Evolutionary conservation across 192 early-diverging fungal genomes (phyloP).

Genomic region (Coemansia sp.): DNA sequence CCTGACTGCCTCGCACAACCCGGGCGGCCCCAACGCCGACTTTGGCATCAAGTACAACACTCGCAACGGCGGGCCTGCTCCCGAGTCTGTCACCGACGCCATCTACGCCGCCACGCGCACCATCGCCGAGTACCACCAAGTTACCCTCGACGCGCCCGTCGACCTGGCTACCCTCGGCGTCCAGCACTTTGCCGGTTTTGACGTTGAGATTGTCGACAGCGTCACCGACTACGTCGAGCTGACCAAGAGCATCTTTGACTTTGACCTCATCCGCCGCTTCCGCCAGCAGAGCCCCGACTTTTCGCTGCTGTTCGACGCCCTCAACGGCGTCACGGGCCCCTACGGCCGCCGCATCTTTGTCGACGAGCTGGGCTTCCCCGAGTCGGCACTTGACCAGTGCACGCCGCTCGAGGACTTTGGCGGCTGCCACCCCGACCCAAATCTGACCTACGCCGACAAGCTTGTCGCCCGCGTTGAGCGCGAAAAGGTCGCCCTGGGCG

Average conservation of each 20-base stretch:
- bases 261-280: slow-evolving; percentile 81
- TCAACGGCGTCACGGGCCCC: slow-evolving; percentile 98
- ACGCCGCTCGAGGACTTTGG: slow-evolving; percentile 89
- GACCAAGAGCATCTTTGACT: slow-evolving; percentile 92
- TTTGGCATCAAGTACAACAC: slow-evolving; percentile 99
- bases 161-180: slow-evolving; percentile 75
- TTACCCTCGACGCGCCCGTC: slow-evolving; percentile 54
- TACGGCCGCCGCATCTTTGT: slow-evolving; percentile 87
- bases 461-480: slow-evolving; percentile 86
- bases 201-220: slow-evolving; percentile 87
- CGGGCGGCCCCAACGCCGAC: slow-evolving; percentile 95
- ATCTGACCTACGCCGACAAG: slow-evolving; percentile 95
- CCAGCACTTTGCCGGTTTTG: slow-evolving; percentile 60
- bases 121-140: slow-evolving; percentile 67
- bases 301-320: slow-evolving; percentile 89
- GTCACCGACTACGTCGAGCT: slow-evolving; percentile 86
- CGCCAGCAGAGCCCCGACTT: slow-evolving; percentile 71
- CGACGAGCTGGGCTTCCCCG: slow-evolving; percentile 85
- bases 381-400: slow-evolving; percentile 79
- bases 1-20: slow-evolving; percentile 98
- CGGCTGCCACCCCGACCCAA: slow-evolving; percentile 96
- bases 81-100: slow-evolving; percentile 91
- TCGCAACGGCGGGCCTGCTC: slow-evolving; percentile 95
- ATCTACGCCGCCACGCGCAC: slow-evolving; percentile 85
- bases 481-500: slow-evolving; percentile 85